Evolutionary conservation across 176 grass and related monocot genomes (phyloP), one percentile per base, ranked within the genome.

Genomic region (Olyra latifolia): DNA sequence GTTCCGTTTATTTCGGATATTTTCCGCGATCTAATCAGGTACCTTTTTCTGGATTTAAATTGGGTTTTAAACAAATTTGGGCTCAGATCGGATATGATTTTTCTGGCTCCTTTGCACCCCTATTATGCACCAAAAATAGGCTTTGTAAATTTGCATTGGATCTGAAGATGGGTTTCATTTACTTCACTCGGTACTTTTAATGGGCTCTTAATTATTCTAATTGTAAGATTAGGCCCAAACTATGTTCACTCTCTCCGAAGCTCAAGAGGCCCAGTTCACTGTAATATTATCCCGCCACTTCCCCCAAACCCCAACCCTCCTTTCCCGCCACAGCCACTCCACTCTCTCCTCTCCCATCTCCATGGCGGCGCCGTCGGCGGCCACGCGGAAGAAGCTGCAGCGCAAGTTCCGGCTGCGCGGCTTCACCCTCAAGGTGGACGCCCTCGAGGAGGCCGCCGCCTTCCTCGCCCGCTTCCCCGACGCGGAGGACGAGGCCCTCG

Each of bases 351-450:
- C 15, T 28, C 55, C 40, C 28, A 2, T 35, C 75, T 43, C 41
- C 81, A 89, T 86, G 90, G 90, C 77, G 57, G 28, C 76, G 79
- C 76, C 80, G 35, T 82, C 85, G 78, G 84, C 85, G 58, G 80
- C 77, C 41, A 76, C 85, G 29, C 86, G 90, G 68, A 87, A 87
- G 77, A 98, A 94, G 62, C 83, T 94, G n/a, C 91, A 94, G 68
- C 90, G 86, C 63, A 95, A 94, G 75, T 95, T 95, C 62, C 81
- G 82, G 41, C 60, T 98, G 32, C 92, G 90, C 17, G 95, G 95
- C 12, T 95, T 98, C 73, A 94, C 90, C 80, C 84, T 98, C 74
- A 95, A 93, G 72, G 95, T 98, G 13, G 88, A 92, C 13, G 92
- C 92, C 65, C 85, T 98, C 69, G 95, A 95, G 70, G 92, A 90